Base-by-base conservation (phyloP, 31 red algal species). In the Asparagopsis taxiformis region DNA sequence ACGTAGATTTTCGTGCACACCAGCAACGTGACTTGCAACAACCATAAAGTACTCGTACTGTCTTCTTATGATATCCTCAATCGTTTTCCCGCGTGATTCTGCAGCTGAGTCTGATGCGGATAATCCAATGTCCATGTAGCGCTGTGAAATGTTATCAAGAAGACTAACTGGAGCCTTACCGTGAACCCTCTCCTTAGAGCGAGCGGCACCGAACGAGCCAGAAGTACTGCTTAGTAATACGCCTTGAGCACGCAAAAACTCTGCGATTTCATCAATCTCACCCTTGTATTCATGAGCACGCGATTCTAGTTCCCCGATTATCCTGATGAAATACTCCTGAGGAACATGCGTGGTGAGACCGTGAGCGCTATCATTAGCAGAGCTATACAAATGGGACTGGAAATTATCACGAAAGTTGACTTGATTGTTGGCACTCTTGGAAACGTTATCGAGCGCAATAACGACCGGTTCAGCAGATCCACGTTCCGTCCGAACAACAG, bases 11-110 rank as follows among this genome's bases (percentile, higher is more conserved):
- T 92, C 88, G 43, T 85, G 64, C 16, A 82, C 76, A 38, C 38
- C 54, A 4, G 78, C 88, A 52, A 92, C 53, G 51, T 77, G 69
- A 77, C 77, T 92, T 29, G 73, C 88, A 36, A 92, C 76, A 30
- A 92, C 69, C 73, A 92, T 92, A 55, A 92, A 92, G 57, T 84
- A 92, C 17, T 92, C 88, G 68, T 92, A 92, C 50, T 92, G 80
- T 31, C 77, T 59, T 55, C 75, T 68, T 62, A 82, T 78, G 11
- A 92, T 63, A 70, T 92, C 88, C 51, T 92, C 88, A 60, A 92
- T 84, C 13, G 76, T 79, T 59, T 79, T 77, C 13, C 88, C 88
- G 19, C 58, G 36, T 58, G 62, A 75, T 21, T 51, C 70, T 11
- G 54, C 38, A 19, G 59, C n/a, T 21, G 30, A 15, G 39, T 70